Base-by-base conservation (phyloP, 805 yeast species). In the Metschnikowia aberdeeniae region DNA sequence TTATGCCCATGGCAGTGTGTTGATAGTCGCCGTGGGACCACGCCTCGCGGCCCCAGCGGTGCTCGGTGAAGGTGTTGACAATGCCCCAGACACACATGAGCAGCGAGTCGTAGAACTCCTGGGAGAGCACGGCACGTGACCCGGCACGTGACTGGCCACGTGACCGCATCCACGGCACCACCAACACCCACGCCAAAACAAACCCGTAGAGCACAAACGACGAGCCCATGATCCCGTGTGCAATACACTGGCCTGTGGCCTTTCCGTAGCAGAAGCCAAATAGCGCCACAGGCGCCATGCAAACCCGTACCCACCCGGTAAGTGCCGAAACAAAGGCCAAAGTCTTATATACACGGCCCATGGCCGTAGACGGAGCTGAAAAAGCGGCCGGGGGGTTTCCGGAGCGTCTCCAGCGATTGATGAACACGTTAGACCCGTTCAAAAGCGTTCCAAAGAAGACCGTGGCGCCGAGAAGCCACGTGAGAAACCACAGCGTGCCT, bases 141-240 rank as follows among this genome's bases (percentile, higher is more conserved):
- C 24, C 20, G 17, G 6, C 35, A 37, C 10, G 28, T 34, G 36
- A 34, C 8, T 6, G 8, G n/a, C 34, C 40, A 37, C 40, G 40
- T 37, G 40, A 29, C 39, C 88, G 68, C 55, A 89, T 61, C 90
- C 93, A 81, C 4, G 93, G 92, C 4, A 88, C 66, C 7, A 81
- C 76, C 43, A 92, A 71, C 56, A 88, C 82, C 57, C 81, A 62
- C 3, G 80, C 62, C 54, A 88, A 73, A 9, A 89, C 65, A 49
- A 84, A 81, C 4, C 97, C 96, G 61, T 92, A 92, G 4, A 75
- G 65, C 9, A 92, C 76, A 55, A 92, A 92, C 0, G 95, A 84
- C 20, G 87, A 77, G 0, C 98, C 98, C 98, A 92, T 92, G 49
- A 92, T 87, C 4, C 97, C 97, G 62, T 92, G 98, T 0, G 98